Evolutionary conservation across 805 yeast species (phyloP).

Genomic region (Zygosaccharomyces bailii): DNA sequence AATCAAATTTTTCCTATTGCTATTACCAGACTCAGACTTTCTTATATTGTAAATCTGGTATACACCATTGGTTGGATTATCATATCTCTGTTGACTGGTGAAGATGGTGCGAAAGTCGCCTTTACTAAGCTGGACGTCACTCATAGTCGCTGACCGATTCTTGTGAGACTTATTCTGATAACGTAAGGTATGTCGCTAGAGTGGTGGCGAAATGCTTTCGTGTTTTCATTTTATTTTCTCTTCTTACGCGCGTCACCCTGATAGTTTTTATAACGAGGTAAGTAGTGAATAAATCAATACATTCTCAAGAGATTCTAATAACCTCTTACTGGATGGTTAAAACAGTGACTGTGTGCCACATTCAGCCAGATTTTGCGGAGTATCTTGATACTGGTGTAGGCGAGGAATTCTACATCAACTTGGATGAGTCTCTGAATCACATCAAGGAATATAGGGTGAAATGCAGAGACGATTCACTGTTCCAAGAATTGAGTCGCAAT

Average conservation of each 20-base stretch:
- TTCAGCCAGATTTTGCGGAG: slow-evolving; percentile 47
- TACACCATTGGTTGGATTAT: slow-evolving; percentile 32
- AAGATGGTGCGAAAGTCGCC: slow-evolving; percentile 33
- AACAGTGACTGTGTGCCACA: slow-evolving; percentile 22
- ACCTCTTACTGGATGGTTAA: too few relatives aligned
- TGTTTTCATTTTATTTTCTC: slow-evolving; percentile 1
- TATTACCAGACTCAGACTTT: slow-evolving; percentile 31
- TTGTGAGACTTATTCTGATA: too few relatives aligned
- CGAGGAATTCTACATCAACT: slow-evolving; percentile 43
- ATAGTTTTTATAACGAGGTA: background rate
- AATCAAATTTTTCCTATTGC: slow-evolving; percentile 31
- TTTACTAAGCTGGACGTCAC: slow-evolving; percentile 20
- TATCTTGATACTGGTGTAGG: slow-evolving; percentile 39
- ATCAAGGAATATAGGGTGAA: slow-evolving; percentile 33
- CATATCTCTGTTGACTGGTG: slow-evolving; percentile 30
- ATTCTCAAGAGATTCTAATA: too few relatives aligned
- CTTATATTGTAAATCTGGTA: slow-evolving; percentile 34
- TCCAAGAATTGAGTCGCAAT: slow-evolving; percentile 10
- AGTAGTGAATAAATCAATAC: too few relatives aligned
- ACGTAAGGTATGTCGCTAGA: too few relatives aligned
- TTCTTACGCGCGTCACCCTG: slow-evolving; percentile 12
- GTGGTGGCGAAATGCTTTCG: slow-evolving; percentile 13
- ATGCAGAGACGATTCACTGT: slow-evolving; percentile 22
- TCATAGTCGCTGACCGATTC: slow-evolving; percentile 15
- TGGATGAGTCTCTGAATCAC: slow-evolving; percentile 26